Conservation (phyloP, 2,329 filamentous ascomycete species). For the Raffaelea arxii region DNA sequence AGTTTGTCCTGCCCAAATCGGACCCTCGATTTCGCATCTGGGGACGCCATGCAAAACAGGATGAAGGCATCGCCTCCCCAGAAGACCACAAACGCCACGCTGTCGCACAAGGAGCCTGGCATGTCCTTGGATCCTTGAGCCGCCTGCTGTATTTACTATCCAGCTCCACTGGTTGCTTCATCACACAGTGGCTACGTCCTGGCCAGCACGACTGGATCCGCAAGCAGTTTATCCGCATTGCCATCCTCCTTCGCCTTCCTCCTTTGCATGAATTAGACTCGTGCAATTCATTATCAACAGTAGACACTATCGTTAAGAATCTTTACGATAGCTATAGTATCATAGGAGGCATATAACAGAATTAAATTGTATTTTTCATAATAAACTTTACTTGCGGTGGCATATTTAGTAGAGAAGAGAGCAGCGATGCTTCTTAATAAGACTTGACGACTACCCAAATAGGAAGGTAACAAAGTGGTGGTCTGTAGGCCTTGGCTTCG, state of each 20-base stretch:
- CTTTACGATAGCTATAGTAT: slow-evolving; percentile 1
- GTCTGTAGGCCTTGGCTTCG: too few species aligned
- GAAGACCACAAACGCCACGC: neutral
- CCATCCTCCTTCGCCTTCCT: neutral
- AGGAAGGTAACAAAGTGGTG: too few species aligned
- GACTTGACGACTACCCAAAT: too few species aligned
- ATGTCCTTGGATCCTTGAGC: neutral
- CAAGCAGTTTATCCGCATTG: neutral
- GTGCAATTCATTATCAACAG: neutral
- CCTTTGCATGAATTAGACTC: too few species aligned
- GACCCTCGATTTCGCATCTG: neutral
- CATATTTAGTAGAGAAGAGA: too few species aligned
- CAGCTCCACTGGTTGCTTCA: neutral
- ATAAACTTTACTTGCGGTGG: too few species aligned
- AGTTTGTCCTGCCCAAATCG: neutral
- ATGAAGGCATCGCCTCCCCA: neutral
- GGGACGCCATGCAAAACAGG: neutral
- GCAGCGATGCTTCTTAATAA: too few species aligned
- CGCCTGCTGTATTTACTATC: neutral
- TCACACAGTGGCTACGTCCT: neutral
- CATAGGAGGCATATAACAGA: neutral
- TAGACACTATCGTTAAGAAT: neutral
- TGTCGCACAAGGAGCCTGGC: slow-evolving; percentile 1
- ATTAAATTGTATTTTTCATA: too few species aligned
- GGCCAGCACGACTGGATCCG: slow-evolving; percentile 3